Conservation (phyloP, 306 rosid species). For the Fragaria nilgerrensis region DNA sequence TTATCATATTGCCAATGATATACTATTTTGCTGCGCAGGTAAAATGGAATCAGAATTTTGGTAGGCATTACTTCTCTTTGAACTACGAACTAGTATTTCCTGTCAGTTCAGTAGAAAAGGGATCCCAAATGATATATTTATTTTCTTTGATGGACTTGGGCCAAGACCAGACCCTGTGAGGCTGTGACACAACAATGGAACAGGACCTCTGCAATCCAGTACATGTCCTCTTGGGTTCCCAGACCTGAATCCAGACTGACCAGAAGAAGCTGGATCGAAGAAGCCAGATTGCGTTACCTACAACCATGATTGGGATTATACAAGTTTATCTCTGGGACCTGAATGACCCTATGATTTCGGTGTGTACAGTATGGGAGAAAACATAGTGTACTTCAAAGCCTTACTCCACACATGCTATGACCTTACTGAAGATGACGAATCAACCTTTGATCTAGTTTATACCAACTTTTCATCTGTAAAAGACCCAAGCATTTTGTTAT, state of each 20-base stretch:
- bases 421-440: neutral
- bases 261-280: neutral
- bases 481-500: neutral
- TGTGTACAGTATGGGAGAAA: neutral
- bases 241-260: neutral
- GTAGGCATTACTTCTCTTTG: neutral
- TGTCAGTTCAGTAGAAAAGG: neutral
- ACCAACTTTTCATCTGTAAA: neutral
- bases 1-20: neutral
- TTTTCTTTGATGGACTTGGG: neutral
- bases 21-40: neutral
- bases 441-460: no score
- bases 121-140: neutral
- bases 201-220: neutral
- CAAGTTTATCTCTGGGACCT: neutral
- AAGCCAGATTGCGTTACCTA: neutral
- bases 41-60: slow-evolving; percentile 9
- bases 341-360: neutral
- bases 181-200: neutral
- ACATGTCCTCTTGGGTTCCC: neutral
- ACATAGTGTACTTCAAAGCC: neutral
- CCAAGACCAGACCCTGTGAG: neutral
- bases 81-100: neutral
- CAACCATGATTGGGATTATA: neutral
- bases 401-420: neutral